Conservation (phyloP, 768 basidiomycete species). For the Tubosaeta sp. region DNA sequence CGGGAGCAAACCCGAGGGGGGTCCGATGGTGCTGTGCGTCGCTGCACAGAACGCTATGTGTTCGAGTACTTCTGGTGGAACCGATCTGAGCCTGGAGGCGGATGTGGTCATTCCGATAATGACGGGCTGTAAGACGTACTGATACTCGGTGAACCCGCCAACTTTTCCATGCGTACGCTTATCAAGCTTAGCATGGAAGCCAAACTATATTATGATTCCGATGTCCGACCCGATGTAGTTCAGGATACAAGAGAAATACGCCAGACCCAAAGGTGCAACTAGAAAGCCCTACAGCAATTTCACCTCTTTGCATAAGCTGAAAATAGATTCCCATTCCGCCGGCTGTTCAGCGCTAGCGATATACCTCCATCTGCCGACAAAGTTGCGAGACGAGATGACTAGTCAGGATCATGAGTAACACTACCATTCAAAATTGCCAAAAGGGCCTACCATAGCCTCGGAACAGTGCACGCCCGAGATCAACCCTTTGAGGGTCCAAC, state of each 20-base stretch:
- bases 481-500: slow-evolving; percentile 24
- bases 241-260: neutral
- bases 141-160: neutral
- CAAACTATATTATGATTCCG: neutral
- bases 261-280: neutral
- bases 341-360: slow-evolving; percentile 30
- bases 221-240: neutral
- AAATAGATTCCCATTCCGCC: slow-evolving; percentile 48
- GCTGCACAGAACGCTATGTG: slow-evolving; percentile 68
- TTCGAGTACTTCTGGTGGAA: slow-evolving; percentile 79
- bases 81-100: slow-evolving; percentile 35
- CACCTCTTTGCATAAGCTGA: slow-evolving; percentile 45
- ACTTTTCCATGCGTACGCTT: neutral
- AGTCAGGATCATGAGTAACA: slow-evolving; percentile 8
- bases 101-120: slow-evolving; percentile 10
- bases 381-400: slow-evolving; percentile 50
- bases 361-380: slow-evolving; percentile 46
- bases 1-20: slow-evolving; percentile 55
- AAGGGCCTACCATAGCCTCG: slow-evolving; percentile 43
- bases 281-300: slow-evolving; percentile 7
- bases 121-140: neutral
- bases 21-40: slow-evolving; percentile 50
- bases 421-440: neutral
- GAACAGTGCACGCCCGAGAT: slow-evolving; percentile 37
- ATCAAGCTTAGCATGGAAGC: slow-evolving; percentile 4